Percentiles rank a stretch among this genome's conserved stretches.
Evolutionary conservation across 257 asterid genomes (phyloP).

Genomic region (Solanum chmielewskii): DNA sequence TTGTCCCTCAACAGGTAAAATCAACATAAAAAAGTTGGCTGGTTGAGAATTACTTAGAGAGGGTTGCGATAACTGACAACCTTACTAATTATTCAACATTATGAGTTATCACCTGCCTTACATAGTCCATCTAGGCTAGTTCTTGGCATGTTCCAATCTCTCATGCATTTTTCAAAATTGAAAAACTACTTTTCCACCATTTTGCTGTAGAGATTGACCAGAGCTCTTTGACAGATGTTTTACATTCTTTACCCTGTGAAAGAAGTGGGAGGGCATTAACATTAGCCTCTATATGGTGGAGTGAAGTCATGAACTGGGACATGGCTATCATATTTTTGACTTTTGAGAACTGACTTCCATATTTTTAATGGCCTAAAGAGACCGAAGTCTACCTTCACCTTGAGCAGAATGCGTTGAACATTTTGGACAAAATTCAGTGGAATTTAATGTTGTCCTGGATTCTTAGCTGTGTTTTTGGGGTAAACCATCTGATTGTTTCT

Average conservation of each 20-base stretch:
- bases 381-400: not conserved
- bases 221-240: not conserved
- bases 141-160: not conserved
- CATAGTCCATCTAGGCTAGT: not conserved
- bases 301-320: not conserved
- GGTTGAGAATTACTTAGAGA: not conserved
- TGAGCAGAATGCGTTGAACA: not conserved
- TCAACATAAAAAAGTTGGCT: not conserved
- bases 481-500: not conserved
- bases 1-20: conserved; percentile 58
- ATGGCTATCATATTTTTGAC: not conserved
- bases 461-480: not conserved
- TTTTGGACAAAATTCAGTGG: not conserved
- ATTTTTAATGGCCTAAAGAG: not conserved
- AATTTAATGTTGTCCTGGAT: not conserved
- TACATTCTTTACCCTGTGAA: not conserved
- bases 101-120: not conserved
- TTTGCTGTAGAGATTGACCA: not conserved
- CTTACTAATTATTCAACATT: not conserved
- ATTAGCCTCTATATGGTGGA: not conserved
- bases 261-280: not conserved
- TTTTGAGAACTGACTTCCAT: not conserved
- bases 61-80: not conserved
- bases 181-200: not conserved
- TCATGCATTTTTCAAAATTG: not conserved